Conservation (phyloP, 1,139 yeast genomes). For the Hyphopichia fennica region DNA sequence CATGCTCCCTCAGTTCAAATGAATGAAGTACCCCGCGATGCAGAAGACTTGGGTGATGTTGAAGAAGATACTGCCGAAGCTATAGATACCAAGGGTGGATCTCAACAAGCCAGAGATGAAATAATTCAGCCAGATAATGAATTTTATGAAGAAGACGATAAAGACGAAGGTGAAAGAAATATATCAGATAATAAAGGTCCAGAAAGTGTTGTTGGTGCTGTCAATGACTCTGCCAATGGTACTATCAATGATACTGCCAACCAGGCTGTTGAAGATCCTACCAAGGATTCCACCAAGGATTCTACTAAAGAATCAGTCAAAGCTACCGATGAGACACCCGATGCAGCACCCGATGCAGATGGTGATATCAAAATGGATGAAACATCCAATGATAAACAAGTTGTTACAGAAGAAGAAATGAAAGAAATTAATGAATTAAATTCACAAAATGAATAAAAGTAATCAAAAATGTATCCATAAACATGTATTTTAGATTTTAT, state of each 20-base stretch:
- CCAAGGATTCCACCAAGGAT: conserved; percentile 3
- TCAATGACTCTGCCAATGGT: background rate
- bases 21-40: conserved; percentile 85
- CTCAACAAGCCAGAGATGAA: conserved; percentile 79
- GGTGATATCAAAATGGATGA: conserved; percentile 1
- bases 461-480: background rate
- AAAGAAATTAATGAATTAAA: conserved; percentile 41
- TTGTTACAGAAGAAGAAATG: conserved; percentile 39
- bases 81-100: conserved; percentile 88
- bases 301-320: too few relatives aligned
- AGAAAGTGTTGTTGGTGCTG: background rate
- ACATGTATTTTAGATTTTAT: too few relatives aligned
- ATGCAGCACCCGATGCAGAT: conserved; percentile 1
- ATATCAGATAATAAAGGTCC: conserved; percentile 11
- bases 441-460: background rate
- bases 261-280: too few relatives aligned
- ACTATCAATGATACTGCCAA: background rate
- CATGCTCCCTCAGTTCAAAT: conserved; percentile 96
- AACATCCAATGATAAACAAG: background rate
- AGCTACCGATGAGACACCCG: background rate
- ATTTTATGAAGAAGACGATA: conserved; percentile 63
- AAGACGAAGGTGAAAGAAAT: conserved; percentile 44
- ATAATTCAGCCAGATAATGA: conserved; percentile 65
- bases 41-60: conserved; percentile 79
- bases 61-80: conserved; percentile 76